Conservation (phyloP, 2,329 filamentous ascomycete species). For the Paecilomyces sp. region DNA sequence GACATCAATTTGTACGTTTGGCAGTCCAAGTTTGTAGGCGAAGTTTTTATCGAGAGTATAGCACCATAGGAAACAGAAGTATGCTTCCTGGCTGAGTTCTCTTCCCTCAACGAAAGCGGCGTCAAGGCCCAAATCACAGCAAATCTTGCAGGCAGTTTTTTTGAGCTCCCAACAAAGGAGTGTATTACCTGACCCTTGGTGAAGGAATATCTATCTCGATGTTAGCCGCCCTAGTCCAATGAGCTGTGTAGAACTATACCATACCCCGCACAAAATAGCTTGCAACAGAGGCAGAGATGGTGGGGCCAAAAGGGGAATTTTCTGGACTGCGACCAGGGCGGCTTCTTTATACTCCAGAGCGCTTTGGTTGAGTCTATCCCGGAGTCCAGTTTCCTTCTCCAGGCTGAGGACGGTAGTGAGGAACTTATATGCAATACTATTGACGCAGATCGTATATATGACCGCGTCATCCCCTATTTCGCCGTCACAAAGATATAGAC, state of each 20-base stretch:
- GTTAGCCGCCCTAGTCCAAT: neutral
- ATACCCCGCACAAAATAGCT: neutral
- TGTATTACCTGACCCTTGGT: neutral
- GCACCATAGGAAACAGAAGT: neutral
- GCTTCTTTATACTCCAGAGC: neutral
- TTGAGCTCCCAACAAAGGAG: neutral
- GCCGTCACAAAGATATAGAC: neutral
- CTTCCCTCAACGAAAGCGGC: neutral
- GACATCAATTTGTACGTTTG: neutral
- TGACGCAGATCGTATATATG: neutral
- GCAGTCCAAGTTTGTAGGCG: neutral
- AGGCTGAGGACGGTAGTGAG: neutral
- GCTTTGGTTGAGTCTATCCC: neutral
- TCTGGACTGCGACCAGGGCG: neutral
- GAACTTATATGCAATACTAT: neutral
- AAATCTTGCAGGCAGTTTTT: neutral
- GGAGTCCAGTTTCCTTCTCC: neutral
- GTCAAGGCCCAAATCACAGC: neutral
- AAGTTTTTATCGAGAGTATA: neutral
- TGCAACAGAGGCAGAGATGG: neutral
- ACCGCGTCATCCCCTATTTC: neutral
- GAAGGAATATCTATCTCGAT: neutral
- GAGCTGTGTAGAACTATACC: neutral
- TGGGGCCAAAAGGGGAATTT: neutral
- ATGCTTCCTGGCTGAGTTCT: neutral